Evolutionary conservation across 306 rosid genomes (phyloP), one percentile per base, ranked within the genome.

Genomic region (Quercus cerris): DNA sequence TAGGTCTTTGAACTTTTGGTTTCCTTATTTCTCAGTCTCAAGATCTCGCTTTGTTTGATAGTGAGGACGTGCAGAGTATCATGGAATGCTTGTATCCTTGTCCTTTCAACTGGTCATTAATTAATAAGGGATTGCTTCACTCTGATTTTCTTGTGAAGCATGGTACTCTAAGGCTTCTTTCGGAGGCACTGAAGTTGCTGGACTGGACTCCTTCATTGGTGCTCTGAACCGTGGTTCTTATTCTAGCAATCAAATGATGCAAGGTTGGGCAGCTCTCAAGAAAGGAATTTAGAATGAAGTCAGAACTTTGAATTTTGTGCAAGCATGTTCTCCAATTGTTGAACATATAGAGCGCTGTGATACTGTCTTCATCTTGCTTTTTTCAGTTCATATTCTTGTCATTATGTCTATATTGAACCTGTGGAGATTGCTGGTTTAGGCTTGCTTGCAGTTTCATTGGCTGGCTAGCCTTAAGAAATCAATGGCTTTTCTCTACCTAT

Each of bases 51-150:
- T 72, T 81, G 18, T 52, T 81, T 69, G 83, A 83, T 78, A 73
- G 83, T 52, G 87, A 71, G 80, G 88, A 81, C 74, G 79, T 86
- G 73, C 92, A 75, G 33, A 81, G 71, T 84, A 59, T 90, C 68
- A 77, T 91, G 84, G 90, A 84, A 76, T 89, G 97, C 82, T 78
- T 91, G 88, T 93, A 80, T 86, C 93, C 95, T 64, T 93, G 87
- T 72, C 90, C 92, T 31, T 93, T 94, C 82, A 91, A 84, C 78
- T 86, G 91, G 82, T 75, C 94, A n/a, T n/a, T 78, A 56, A 85
- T 94, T 83, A 90, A 91, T 77, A 94, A 84, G 81, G 97, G 97
- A 76, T 73, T 94, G 91, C 95, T 87, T 81, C 94, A 93, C 59
- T 30, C 83, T 49, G 81, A 93, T 71, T 38, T 38, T 38, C 46